Evolutionary conservation across 179 eudicot genomes (phyloP), one percentile per base, ranked within the genome.

Genomic region (Nepenthes alata): DNA sequence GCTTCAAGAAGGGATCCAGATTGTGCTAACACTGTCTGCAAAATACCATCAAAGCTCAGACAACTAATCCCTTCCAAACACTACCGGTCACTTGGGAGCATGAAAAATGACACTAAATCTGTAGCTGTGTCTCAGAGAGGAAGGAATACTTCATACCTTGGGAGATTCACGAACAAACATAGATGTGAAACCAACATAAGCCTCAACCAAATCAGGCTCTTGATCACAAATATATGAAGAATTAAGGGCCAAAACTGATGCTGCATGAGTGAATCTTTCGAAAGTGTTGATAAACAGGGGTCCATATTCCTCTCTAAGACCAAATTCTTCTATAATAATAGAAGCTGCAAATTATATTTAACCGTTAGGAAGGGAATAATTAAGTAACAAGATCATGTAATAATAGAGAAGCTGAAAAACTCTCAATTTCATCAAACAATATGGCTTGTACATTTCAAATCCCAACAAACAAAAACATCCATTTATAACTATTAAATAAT

Each of bases 221-320:
- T 89, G 97, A 75, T 89, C 98, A 74, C 97, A 89, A 74, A 93
- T 79, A 67, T 93, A 89, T 53, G 98, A 89, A 53, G 98, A 87
- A 79, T 76, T 87, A 71, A 94, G 87, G 55, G 95, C 88, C 70
- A 77, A 66, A 53, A 94, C 78, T 63, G 99, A 87, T 75, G 87
- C 71, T 54, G 99, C 88, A 78, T 77, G 66, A 36, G 91, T 85
- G 76, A 94, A 83, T 77, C 97, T 81, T 72, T 84, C 88, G 65
- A 94, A 74, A 16, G 91, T 85, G 71, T 85, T 80, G 77, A 94
- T 78, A 68, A 83, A 90, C 62, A 94, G 69, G 62, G 79, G 70
- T 70, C 96, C 97, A 73, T 72, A 87, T 74, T 87, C 98, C 71
- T 86, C 99, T 64, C 74, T 79, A 12, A 70, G 74, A 63, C 99